A percentile compares a stretch with the other conserved stretches of the same genome.
Evolutionary conservation across 139 green algal genomes (phyloP).

Genomic region (Chlorella sorokiniana): DNA sequence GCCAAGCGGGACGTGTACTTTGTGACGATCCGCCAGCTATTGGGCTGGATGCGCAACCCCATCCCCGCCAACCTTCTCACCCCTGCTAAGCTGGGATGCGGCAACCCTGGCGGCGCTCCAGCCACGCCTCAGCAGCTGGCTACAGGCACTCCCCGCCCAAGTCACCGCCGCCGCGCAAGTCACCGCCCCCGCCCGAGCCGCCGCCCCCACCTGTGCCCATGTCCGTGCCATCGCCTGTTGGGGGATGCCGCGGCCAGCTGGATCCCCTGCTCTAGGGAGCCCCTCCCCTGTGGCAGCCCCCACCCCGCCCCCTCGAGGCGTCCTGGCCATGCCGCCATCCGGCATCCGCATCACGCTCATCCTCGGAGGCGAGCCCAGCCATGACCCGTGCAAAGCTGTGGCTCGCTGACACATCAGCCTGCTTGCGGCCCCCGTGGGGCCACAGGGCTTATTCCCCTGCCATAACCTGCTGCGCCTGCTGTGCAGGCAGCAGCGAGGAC

Average conservation of each 20-base stretch:
- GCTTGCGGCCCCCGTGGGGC: too few relatives aligned
- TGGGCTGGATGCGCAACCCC: neutral
- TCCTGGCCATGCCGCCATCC: neutral
- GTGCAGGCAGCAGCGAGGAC: constrained; percentile 5
- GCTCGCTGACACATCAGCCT: too few relatives aligned
- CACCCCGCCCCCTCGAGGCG: neutral
- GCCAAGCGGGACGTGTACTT: constrained; percentile 25
- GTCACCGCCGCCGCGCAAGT: neutral
- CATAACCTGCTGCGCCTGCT: neutral
- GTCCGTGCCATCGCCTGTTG: neutral
- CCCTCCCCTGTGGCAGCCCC: neutral
- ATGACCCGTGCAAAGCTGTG: neutral
- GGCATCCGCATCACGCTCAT: constrained; percentile 9
- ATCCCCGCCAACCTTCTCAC: neutral
- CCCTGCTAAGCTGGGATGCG: neutral
- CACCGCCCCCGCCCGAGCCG: neutral
- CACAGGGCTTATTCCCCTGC: neutral
- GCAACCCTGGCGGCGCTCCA: neutral
- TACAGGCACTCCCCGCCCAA: neutral
- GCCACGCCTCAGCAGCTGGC: neutral
- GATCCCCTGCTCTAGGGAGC: neutral
- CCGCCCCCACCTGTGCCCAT: neutral
- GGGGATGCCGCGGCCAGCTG: neutral
- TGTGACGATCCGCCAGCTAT: constrained; percentile 25
- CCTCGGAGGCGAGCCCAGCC: neutral